phyloP scores from a whole-genome alignment of 139 green algal species.

The Eudorina sp. region DNA sequence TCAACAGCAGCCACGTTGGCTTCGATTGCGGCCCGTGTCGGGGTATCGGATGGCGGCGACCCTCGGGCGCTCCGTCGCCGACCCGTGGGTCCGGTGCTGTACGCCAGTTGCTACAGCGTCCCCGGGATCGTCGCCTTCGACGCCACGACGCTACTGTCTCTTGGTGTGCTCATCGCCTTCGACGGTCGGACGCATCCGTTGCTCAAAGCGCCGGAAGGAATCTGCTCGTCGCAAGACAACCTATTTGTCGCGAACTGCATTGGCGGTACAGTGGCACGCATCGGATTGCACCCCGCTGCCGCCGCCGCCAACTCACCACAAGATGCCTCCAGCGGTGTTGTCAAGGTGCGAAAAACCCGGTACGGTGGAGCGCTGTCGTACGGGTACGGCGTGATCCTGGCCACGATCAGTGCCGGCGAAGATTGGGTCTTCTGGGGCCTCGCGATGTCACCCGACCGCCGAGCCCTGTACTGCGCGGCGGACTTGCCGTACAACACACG shows the following conservation, averaged over 20 bases:
- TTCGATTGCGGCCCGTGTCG: not conserved
- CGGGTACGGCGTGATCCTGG: constrained; percentile 1
- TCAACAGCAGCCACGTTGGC: too few relatives aligned
- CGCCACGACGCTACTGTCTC: constrained; percentile 20
- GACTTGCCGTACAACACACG: not conserved
- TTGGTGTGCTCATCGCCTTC: constrained; percentile 6
- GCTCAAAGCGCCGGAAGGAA: not conserved
- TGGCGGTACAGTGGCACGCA: not conserved
- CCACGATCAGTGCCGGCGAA: not conserved
- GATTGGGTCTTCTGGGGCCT: constrained; percentile 16
- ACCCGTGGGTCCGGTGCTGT: not conserved
- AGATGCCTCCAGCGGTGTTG: too few relatives aligned
- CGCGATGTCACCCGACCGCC: not conserved
- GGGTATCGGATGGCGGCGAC: not conserved
- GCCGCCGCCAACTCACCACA: not conserved
- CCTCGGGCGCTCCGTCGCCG: not conserved
- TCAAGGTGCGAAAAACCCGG: not conserved
- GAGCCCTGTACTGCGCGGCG: not conserved
- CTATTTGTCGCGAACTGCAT: not conserved
- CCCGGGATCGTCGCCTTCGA: constrained; percentile 24
- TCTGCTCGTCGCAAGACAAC: not conserved
- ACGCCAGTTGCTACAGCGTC: constrained; percentile 21
- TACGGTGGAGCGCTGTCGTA: not conserved
- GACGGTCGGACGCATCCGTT: not conserved
- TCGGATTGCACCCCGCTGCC: not conserved